A percentile compares a stretch with the other conserved stretches of the same genome.
These are phyloP conservation scores for Mallotus japonicus DNA, from an alignment of 441 rosid species.

Conservation along the genomic window DNA sequence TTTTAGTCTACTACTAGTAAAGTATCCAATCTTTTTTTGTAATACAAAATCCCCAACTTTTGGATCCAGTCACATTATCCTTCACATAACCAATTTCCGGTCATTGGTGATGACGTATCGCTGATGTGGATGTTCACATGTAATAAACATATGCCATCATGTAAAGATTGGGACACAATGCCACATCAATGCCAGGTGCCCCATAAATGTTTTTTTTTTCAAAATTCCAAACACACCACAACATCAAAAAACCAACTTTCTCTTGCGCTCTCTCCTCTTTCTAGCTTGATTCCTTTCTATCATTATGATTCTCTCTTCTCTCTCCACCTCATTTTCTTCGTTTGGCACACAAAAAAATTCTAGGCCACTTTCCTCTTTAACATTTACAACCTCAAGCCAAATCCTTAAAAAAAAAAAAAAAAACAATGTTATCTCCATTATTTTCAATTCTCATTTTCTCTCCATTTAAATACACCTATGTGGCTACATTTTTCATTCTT, in stretches of 20 bases:
- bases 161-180: too few species aligned
- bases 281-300: background rate
- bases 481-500: background rate
- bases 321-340: slow-evolving; percentile 12
- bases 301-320: background rate
- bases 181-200: too few species aligned
- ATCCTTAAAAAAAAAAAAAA: background rate
- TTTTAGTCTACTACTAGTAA: too few species aligned
- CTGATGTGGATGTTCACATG: too few species aligned
- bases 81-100: too few species aligned
- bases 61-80: too few species aligned
- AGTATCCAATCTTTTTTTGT: too few species aligned
- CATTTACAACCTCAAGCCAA: background rate
- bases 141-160: too few species aligned
- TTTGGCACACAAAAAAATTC: background rate
- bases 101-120: too few species aligned
- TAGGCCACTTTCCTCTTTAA: slow-evolving; percentile 22
- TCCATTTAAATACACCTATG: background rate
- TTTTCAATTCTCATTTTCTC: slow-evolving; percentile 25
- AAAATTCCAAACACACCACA: too few species aligned
- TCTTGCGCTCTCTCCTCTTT: background rate
- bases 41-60: too few species aligned
- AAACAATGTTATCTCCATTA: slow-evolving; percentile 26
- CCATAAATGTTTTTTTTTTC: too few species aligned
- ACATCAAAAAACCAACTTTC: background rate